Evolutionary conservation across 208 protist genomes (phyloP), one percentile per base, ranked within the genome.

Genomic region (Wallacemonas sp.): DNA sequence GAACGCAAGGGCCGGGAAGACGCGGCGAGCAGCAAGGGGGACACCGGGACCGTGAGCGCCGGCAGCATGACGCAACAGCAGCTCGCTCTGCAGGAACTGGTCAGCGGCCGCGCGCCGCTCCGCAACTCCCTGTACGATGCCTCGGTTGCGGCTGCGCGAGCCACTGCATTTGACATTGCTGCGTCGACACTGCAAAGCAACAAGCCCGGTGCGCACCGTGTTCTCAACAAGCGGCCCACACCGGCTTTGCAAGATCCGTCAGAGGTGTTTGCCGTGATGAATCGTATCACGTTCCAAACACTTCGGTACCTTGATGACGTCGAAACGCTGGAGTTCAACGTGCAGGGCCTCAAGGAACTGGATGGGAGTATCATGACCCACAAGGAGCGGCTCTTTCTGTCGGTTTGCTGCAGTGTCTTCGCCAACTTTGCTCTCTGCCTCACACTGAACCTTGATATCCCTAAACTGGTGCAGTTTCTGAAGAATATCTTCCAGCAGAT

Each of bases 241-340:
- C 77, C 89, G 4, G 72, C 84, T 1, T 54, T 91, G 16, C 89
- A 94, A 63, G 76, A 76, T 33, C 89, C 85, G 23, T 66, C 74
- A 16, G 81, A 91, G 26, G 79, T 78, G 1, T 94, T 94, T 76
- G 65, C 61, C n/a, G 67, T 62, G 25, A 86, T 94, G 77, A 94
- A 94, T 59, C 62, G 52, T 48, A 61, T 86, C 23, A 80, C 81
- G 66, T 73, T 83, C 57, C 77, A 92, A 63, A 92, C 86, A 1
- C 72, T 94, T 12, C 81, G 81, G 16, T 94, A 90, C 69, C 71
- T 94, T n/a, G 87, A 92, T 26, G 77, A 86, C 33, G 80, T 94
- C 10, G 81, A 81, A 26, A 82, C 89, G 46, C 73, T 94, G 16
- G 79, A 94, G 61, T 94, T 94, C 65, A 83, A 87, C 61, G 83